Evolutionary conservation across 257 asterid species (phyloP), one percentile per base, ranked within the genome.

Genomic region (Coffea canephora): DNA sequence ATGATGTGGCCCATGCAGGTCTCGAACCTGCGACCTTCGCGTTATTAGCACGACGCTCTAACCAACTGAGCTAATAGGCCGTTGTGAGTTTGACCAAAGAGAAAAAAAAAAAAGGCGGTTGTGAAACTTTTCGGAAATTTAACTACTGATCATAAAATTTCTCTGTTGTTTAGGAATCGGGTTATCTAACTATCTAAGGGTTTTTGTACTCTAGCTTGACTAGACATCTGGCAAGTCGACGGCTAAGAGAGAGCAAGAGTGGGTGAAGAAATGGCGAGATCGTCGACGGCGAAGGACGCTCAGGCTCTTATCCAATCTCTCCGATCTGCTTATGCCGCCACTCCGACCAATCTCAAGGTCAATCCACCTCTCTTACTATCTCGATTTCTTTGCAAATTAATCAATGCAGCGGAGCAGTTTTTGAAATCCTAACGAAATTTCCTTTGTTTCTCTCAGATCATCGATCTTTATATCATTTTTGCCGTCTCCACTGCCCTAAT

Each of bases 331-430:
- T 93, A 93, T 79, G 84, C 85, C 15, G 89, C 91, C 45, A 90
- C 95, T 13, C 92, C 96, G 5, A 87, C 89, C 43, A 87, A 90
- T 81, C 92, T 93, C 87, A 93, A 93, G 97, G 97, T 89, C 50
- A 61, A 14, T n/a, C 39, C 23, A 25, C 31, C 27, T 66, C 73
- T 31, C 57, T 16, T 74, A 19, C 34, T 79, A 23, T 77, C 73
- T 48, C 41, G 48, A n/a, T 73, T 3, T 49, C 15, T 57, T 0
- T n/a, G 64, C 61, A 7, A 45, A 11, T 18, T 49, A 16, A 9
- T 18, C n/a, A 55, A 16, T 55, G 62, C n/a, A 16, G 23, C 8
- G 18, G 23, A 18, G 5, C 4, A 4, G 6, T 55, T n/a, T 68
- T 54, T 41, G 15, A n/a, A 6, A 25, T 11, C 16, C 39, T n/a